A percentile compares a stretch with the other conserved stretches of the same genome.
Conservation (phyloP, 495 filamentous ascomycete genomes). For the Lophiotrema nucula region DNA sequence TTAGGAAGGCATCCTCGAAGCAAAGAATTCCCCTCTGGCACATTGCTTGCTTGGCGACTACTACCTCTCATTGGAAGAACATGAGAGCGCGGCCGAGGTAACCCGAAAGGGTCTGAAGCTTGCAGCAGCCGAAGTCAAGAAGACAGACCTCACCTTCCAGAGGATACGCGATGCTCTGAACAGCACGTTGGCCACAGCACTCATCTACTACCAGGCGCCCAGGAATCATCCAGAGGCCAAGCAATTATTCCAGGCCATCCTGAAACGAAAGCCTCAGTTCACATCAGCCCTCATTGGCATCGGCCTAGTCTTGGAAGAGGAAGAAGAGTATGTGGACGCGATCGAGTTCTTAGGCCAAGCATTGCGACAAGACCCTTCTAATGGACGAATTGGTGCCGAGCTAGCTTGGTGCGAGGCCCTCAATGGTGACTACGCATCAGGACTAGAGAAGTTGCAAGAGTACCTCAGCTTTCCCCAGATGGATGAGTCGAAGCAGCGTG, state of each 20-base stretch:
- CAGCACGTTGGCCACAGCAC: conserved; percentile 72
- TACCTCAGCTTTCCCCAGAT: conserved; percentile 59
- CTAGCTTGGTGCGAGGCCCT: conserved; percentile 86
- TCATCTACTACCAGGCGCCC: conserved; percentile 85
- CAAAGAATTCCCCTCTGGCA: conserved; percentile 71
- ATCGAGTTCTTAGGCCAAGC: conserved; percentile 75
- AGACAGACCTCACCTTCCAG: conserved; percentile 63
- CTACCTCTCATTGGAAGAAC: conserved; percentile 80
- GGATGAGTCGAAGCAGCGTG: conserved; percentile 51
- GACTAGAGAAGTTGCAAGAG: conserved; percentile 63
- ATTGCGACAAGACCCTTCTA: conserved; percentile 63
- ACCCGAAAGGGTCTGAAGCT: conserved; percentile 68
- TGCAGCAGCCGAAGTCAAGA: conserved; percentile 56
- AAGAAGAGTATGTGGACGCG: conserved; percentile 79
- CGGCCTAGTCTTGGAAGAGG: conserved; percentile 86
- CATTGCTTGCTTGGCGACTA: conserved; percentile 83
- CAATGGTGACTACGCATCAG: conserved; percentile 66
- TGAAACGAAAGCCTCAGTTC: conserved; percentile 67
- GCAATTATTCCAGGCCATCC: conserved; percentile 71
- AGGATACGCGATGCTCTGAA: conserved; percentile 69
- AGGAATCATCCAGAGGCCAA: conserved; percentile 87
- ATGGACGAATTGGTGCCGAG: conserved; percentile 76
- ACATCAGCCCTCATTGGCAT: conserved; percentile 83
- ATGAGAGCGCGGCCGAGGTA: conserved; percentile 77
- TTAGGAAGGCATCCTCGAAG: conserved; percentile 67